Evolutionary conservation across 768 basidiomycete species (phyloP), one percentile per base, ranked within the genome.

Genomic region (Mycena indigotica): DNA sequence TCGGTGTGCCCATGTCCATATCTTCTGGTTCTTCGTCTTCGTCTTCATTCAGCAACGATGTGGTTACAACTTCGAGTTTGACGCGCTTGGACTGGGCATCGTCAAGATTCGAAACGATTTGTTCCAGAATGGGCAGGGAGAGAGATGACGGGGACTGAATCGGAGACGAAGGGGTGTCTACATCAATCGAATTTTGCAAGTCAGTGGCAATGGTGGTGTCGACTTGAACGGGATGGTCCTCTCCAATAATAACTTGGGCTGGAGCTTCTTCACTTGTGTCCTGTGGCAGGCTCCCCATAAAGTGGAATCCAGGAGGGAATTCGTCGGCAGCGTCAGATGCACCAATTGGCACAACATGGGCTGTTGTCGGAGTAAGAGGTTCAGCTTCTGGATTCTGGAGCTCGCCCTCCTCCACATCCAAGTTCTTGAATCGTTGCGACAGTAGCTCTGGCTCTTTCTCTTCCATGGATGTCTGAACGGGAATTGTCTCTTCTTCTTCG

Each of bases 1-100:
- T 57, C 6, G 62, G 62, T 4, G 62, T 63, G 25, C 55, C 62
- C 2, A 63, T 63, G 29, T 63, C 62, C 62, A 63, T 63, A 53
- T 63, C 62, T 8, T 59, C 58, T 53, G 59, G 59, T 48, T 63
- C 62, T 12, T 52, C 51, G 25, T 50, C 30, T 17, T 49, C 29
- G 17, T 8, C 39, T 10, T 39, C 50, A 24, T 48, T 60, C 13
- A 24, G 16, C 28, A 63, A 28, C 30, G 61, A 58, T 10, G 52
- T 50, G 0, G 62, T 60, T 58, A 63, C 56, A 38, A 63, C 57
- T 54, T 63, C 62, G 28, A 60, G 58, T 29, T 63, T 63, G 40
- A 63, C 55, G 4, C 55, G 62, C 23, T 52, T 56, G 3, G 62
- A 63, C 30, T 63, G 58, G 28, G 8, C 55, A 26, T 25, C 21